These are phyloP conservation scores for Malus sieversii DNA, from an alignment of 306 rosid genomes.

Conservation along the genomic window DNA sequence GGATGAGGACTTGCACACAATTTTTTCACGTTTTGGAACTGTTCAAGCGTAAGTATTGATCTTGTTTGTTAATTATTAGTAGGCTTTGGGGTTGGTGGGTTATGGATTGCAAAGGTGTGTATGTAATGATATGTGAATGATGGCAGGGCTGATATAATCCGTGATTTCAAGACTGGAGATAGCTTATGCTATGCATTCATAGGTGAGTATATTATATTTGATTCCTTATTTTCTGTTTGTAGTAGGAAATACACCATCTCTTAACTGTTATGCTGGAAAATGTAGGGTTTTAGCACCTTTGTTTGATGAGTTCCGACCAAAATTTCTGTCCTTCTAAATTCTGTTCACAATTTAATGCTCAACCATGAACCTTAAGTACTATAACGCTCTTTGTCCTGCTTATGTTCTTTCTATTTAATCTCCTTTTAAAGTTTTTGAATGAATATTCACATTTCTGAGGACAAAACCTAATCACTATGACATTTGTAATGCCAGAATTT, in stretches of 20 bases:
- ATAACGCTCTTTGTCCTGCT: background rate
- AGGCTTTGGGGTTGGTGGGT: background rate
- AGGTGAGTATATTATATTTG: constrained; percentile 41
- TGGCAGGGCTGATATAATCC: constrained; percentile 90
- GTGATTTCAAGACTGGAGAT: constrained; percentile 86
- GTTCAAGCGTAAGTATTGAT: constrained; percentile 61
- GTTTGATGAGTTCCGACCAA: background rate
- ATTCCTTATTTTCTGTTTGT: background rate
- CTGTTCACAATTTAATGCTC: background rate
- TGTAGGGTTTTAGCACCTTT: background rate
- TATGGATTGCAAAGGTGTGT: constrained; percentile 3
- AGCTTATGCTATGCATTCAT: constrained; percentile 93
- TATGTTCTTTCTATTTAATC: background rate
- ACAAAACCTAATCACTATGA: constrained; percentile 14
- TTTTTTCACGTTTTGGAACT: constrained; percentile 87
- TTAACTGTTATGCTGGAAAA: background rate
- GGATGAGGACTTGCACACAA: constrained; percentile 94
- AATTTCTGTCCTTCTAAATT: background rate
- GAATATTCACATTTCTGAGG: background rate
- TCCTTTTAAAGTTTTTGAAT: background rate
- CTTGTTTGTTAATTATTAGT: constrained; percentile 15
- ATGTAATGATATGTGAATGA: constrained; percentile 27
- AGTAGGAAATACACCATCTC: background rate
- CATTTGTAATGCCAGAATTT: constrained; percentile 51
- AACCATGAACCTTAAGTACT: background rate